phyloP scores from a whole-genome alignment of 1,284 basidiomycete species.

The Cystobasidium sp. region DNA sequence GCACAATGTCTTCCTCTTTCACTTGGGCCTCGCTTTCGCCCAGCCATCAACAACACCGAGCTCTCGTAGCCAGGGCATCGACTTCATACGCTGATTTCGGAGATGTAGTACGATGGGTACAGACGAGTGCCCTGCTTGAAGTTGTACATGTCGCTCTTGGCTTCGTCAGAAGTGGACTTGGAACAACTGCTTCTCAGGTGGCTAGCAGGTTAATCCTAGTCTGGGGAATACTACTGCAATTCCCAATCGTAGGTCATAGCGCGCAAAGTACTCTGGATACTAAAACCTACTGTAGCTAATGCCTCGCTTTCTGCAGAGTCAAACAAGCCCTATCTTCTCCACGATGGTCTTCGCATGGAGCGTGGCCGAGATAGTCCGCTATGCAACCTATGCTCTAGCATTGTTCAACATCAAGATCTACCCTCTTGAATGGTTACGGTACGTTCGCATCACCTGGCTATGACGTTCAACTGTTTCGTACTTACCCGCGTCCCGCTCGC shows the following conservation, averaged over 20 bases:
- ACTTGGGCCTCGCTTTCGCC: conserved; percentile 24
- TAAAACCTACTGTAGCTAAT: background rate
- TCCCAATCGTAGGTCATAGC: conserved; percentile 56
- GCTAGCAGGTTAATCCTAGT: conserved; percentile 82
- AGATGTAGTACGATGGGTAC: conserved; percentile 60
- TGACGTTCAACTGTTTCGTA: background rate
- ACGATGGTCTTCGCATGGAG: conserved; percentile 95
- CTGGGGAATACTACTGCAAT: conserved; percentile 77
- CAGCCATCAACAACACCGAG: conserved; percentile 27
- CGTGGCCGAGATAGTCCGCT: conserved; percentile 87
- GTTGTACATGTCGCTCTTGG: conserved; percentile 79
- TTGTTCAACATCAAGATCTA: conserved; percentile 64
- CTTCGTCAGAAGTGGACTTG: conserved; percentile 73
- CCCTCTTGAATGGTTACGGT: conserved; percentile 60
- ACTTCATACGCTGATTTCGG: conserved; percentile 63
- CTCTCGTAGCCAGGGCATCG: conserved; percentile 57
- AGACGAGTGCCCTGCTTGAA: conserved; percentile 80
- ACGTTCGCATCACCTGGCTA: background rate
- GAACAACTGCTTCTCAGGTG: conserved; percentile 86
- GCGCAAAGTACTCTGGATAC: conserved; percentile 2
- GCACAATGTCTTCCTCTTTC: conserved; percentile 55
- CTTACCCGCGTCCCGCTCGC: conserved; percentile 34
- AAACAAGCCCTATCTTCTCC: conserved; percentile 77
- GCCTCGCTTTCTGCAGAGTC: conserved; percentile 62
- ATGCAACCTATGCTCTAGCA: conserved; percentile 81